phyloP scores from a whole-genome alignment of 805 yeast genomes.

The Nakazawaea pomicola region DNA sequence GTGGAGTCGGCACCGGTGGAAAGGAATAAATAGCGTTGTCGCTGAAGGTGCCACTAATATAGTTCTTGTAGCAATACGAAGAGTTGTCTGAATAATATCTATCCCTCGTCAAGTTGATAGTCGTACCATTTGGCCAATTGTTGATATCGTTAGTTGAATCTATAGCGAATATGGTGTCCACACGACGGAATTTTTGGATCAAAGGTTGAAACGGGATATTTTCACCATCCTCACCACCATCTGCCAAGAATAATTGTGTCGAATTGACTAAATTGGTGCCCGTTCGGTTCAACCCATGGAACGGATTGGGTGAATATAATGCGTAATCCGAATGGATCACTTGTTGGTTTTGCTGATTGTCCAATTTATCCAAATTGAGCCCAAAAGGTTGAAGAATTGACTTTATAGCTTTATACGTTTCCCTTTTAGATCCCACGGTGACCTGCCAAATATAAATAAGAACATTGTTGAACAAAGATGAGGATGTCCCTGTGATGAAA shows the following conservation, averaged over 20 bases:
- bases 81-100: conserved; percentile 19
- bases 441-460: conserved; percentile 42
- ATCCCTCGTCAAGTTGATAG: conserved; percentile 33
- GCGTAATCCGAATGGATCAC: conserved; percentile 49
- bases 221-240: conserved; percentile 48
- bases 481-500: conserved; percentile 58
- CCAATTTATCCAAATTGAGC: conserved; percentile 27
- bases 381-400: conserved; percentile 40
- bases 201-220: conserved; percentile 44
- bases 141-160: conserved; percentile 45
- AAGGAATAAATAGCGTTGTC: conserved; percentile 19
- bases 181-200: conserved; percentile 27
- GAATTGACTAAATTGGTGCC: conserved; percentile 22
- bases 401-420: conserved; percentile 29
- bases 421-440: conserved; percentile 25
- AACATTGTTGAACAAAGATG: conserved; percentile 55
- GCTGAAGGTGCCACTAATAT: conserved; percentile 10
- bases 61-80: not conserved
- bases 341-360: conserved; percentile 18
- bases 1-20: conserved; percentile 31
- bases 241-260: conserved; percentile 20
- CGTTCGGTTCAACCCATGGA: conserved; percentile 31
- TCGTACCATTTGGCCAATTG: conserved; percentile 60
- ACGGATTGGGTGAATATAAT: conserved; percentile 58
- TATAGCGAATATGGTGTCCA: conserved; percentile 35